A percentile compares a stretch with the other conserved stretches of the same genome.
Conservation (phyloP, 2,329 filamentous ascomycete species). For the Didymosphaeria variabile region DNA sequence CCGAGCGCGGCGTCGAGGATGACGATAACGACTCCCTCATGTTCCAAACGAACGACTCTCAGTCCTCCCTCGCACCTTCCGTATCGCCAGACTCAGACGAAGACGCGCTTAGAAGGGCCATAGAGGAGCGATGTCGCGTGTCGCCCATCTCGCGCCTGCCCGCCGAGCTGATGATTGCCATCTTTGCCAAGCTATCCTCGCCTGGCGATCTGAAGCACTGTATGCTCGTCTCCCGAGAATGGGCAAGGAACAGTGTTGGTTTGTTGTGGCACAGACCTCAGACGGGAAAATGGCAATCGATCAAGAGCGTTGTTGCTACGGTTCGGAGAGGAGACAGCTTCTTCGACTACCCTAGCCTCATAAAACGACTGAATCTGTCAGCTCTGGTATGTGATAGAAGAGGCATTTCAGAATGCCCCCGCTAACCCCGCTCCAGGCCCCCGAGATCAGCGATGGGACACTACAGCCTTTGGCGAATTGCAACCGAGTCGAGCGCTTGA, state of each 20-base stretch:
- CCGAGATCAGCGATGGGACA: conserved; percentile 86
- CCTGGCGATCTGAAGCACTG: conserved; percentile 82
- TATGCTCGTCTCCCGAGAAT: conserved; percentile 93
- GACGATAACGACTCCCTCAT: conserved; percentile 95
- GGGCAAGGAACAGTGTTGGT: conserved; percentile 92
- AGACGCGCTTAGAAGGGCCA: conserved; percentile 65
- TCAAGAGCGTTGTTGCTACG: conserved; percentile 81
- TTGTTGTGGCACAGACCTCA: conserved; percentile 93
- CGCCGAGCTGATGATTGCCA: conserved; percentile 91
- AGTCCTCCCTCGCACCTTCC: conserved; percentile 86
- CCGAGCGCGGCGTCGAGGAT: conserved; percentile 74
- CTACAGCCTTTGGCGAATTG: conserved; percentile 82
- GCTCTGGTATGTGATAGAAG: conserved; percentile 58
- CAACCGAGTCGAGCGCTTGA: conserved; percentile 91
- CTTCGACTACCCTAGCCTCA: conserved; percentile 88
- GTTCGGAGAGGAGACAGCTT: conserved; percentile 77
- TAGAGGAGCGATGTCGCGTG: conserved; percentile 71
- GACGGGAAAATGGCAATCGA: conserved; percentile 85
- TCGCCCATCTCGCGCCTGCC: conserved; percentile 87
- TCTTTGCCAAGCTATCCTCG: conserved; percentile 84
- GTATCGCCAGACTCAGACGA: conserved; percentile 79
- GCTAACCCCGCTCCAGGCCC: conserved; percentile 50
- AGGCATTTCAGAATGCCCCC: not conserved
- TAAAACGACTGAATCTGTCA: conserved; percentile 91
- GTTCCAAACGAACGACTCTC: conserved; percentile 83